These are phyloP conservation scores for Penicillium sp. DNA, from an alignment of 2,329 filamentous ascomycete species.

Conservation along the genomic window DNA sequence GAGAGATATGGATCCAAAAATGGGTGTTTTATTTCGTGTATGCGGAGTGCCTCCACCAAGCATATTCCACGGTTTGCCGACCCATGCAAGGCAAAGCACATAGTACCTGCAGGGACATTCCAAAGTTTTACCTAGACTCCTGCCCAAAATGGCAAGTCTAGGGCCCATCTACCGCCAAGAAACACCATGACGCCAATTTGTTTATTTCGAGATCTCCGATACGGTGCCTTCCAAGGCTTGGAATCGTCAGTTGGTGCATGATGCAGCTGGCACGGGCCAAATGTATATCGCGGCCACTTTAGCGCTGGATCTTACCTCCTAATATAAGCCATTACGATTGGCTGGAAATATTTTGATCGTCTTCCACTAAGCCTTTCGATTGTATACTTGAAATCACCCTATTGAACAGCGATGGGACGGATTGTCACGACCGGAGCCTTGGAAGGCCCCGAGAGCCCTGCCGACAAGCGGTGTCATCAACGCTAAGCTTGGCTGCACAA, in stretches of 20 bases:
- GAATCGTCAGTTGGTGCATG: not conserved
- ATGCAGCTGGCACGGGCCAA: not conserved
- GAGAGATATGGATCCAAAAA: not conserved
- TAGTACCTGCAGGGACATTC: not conserved
- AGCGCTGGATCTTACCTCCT: too few species aligned
- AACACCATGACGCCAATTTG: not conserved
- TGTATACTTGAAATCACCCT: not conserved
- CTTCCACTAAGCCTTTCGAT: not conserved
- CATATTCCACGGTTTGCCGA: not conserved
- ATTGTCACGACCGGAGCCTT: not conserved
- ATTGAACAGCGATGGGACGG: too few species aligned
- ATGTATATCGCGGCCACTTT: not conserved
- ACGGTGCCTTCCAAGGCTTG: not conserved
- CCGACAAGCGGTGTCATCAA: conserved; percentile 3
- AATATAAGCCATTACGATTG: not conserved
- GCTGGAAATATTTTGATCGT: not conserved
- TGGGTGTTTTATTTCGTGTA: not conserved
- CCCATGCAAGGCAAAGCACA: conserved; percentile 2
- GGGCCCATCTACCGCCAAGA: not conserved
- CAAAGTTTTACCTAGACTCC: not conserved
- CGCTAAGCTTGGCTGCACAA: conserved; percentile 1
- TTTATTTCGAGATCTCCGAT: not conserved
- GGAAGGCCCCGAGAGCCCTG: not conserved
- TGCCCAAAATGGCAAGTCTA: conserved; percentile 3
- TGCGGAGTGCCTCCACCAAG: conserved; percentile 3